These are phyloP conservation scores for Psilocybe tampanensis DNA, from an alignment of 768 basidiomycete genomes.

Conservation along the genomic window DNA sequence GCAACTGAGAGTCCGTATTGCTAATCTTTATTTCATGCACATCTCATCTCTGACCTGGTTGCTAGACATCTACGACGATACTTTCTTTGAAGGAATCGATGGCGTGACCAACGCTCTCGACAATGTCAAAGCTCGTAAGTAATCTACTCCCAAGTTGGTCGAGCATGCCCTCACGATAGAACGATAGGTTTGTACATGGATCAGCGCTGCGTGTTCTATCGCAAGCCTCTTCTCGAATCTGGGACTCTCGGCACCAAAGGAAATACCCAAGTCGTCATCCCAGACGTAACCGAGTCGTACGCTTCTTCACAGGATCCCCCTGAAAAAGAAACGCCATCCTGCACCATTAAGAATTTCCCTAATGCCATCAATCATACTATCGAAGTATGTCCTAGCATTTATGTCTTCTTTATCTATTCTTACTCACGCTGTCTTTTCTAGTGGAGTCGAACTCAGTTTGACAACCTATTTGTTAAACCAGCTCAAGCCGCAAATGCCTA, in stretches of 20 bases:
- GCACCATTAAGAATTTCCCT: slow-evolving; percentile 99
- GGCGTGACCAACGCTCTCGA: slow-evolving; percentile 98
- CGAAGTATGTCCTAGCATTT: too few relatives aligned
- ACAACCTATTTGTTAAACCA: slow-evolving; percentile 92
- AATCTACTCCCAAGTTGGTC: background rate
- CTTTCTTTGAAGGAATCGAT: slow-evolving; percentile 86
- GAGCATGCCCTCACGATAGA: background rate
- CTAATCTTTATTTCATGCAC: background rate
- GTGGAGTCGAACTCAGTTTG: slow-evolving; percentile 96
- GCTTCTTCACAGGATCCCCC: slow-evolving; percentile 98
- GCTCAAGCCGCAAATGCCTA: slow-evolving; percentile 94
- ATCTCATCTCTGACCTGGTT: slow-evolving; percentile 51
- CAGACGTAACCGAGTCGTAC: slow-evolving; percentile 94
- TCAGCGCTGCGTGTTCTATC: slow-evolving; percentile 94
- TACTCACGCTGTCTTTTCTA: slow-evolving; percentile 28
- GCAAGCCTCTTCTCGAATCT: slow-evolving; percentile 94
- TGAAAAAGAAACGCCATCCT: slow-evolving; percentile 95
- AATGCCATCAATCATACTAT: slow-evolving; percentile 98
- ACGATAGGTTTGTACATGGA: slow-evolving; percentile 94
- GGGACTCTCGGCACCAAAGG: slow-evolving; percentile 99
- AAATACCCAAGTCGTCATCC: slow-evolving; percentile 94
- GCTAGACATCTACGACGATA: slow-evolving; percentile 83
- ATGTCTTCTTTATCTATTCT: slow-evolving; percentile 20
- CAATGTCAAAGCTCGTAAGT: slow-evolving; percentile 92
- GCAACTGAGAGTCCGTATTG: slow-evolving; percentile 82